Evolutionary conservation across 257 asterid genomes (phyloP).

Genomic region (Solanum neorickii): DNA sequence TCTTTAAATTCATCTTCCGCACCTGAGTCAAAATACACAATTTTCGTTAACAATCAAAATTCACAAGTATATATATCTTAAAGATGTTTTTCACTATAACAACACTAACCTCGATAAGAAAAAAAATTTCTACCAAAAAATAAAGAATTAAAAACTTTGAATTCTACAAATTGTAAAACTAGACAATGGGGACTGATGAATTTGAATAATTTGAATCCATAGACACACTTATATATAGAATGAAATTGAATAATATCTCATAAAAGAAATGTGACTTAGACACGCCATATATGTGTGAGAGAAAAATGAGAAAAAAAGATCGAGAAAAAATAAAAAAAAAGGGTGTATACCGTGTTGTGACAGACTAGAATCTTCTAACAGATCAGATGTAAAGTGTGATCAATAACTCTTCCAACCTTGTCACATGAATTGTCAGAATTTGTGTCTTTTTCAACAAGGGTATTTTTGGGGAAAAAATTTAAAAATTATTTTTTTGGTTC

Average conservation of each 20-base stretch:
- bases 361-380: background rate
- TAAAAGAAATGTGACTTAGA: background rate
- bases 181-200: no score
- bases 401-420: background rate
- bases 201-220: background rate
- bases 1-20: no score
- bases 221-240: background rate
- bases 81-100: background rate
- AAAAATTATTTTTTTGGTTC: background rate
- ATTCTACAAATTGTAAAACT: no score
- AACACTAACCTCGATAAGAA: background rate
- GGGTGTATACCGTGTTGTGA: background rate
- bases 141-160: background rate
- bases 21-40: no score
- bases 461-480: background rate
- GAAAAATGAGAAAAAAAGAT: background rate
- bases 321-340: no score
- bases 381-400: background rate
- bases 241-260: background rate
- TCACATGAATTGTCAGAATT: background rate
- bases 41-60: no score
- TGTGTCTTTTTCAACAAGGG: background rate
- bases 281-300: background rate
- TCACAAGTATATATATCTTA: no score
- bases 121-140: background rate